Conservation (phyloP, 805 yeast species). For the Metschnikowia noctiluminum region DNA sequence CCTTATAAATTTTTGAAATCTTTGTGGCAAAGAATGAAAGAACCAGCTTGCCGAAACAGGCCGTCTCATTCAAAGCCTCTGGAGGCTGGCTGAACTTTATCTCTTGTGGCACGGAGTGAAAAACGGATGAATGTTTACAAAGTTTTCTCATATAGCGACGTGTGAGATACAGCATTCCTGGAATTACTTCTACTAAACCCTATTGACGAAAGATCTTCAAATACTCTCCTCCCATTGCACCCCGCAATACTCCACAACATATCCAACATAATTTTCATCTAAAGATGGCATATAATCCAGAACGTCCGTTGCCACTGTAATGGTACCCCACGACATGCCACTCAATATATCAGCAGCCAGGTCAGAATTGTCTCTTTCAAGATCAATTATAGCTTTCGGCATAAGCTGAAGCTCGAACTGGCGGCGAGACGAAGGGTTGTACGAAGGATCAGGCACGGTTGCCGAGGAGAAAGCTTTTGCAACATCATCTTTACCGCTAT, state of each 20-base stretch:
- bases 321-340: conserved; percentile 99
- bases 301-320: conserved; percentile 72
- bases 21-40: too few relatives aligned
- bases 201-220: background rate
- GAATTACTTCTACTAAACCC: too few relatives aligned
- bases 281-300: conserved; percentile 58
- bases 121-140: too few relatives aligned
- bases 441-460: conserved; percentile 56
- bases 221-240: conserved; percentile 76
- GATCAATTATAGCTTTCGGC: conserved; percentile 87
- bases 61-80: too few relatives aligned
- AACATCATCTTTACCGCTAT: conserved; percentile 58
- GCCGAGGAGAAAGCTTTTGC: conserved; percentile 40
- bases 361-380: conserved; percentile 48
- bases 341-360: conserved; percentile 44
- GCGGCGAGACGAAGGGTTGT: conserved; percentile 56
- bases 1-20: too few relatives aligned
- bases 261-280: conserved; percentile 70
- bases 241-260: conserved; percentile 74
- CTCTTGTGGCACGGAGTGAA: too few relatives aligned
- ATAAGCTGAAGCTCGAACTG: conserved; percentile 85
- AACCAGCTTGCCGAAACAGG: too few relatives aligned
- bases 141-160: too few relatives aligned
- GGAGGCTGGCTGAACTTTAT: too few relatives aligned
- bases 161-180: too few relatives aligned